Percentiles rank a stretch among this genome's conserved stretches.
Conservation (phyloP, 202 grass and related monocot genomes). For the Alloteropsis angusta region DNA sequence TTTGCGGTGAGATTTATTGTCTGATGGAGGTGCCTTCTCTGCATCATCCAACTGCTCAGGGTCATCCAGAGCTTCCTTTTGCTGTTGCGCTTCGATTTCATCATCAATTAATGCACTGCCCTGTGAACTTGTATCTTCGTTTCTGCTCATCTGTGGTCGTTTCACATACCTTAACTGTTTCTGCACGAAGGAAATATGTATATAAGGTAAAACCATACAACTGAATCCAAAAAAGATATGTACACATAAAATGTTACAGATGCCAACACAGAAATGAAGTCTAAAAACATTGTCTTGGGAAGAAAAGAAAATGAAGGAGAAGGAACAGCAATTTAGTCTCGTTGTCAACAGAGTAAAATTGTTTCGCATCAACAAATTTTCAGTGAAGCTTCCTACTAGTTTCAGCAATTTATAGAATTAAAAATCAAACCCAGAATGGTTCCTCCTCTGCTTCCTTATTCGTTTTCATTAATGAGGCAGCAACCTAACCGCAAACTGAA, state of each 20-base stretch:
- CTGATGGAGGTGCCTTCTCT: constrained; percentile 22
- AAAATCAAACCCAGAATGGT: neutral
- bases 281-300: neutral
- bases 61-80: constrained; percentile 28
- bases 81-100: constrained; percentile 39
- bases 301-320: neutral
- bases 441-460: neutral
- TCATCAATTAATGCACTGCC: constrained; percentile 43
- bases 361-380: neutral
- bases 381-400: too few relatives aligned
- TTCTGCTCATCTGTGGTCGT: constrained; percentile 35
- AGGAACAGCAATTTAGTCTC: neutral
- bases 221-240: neutral
- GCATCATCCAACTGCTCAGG: constrained; percentile 27
- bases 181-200: constrained; percentile 42
- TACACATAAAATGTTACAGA: neutral
- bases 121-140: constrained; percentile 56
- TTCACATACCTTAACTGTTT: constrained; percentile 61
- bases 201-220: constrained; percentile 12
- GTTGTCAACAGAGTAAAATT: neutral
- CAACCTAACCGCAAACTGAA: neutral
- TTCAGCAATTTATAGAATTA: neutral
- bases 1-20: constrained; percentile 36
- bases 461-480: neutral
- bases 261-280: neutral